Base-by-base conservation (phyloP, 495 filamentous ascomycete species). In the Cairneyella variabilis region DNA sequence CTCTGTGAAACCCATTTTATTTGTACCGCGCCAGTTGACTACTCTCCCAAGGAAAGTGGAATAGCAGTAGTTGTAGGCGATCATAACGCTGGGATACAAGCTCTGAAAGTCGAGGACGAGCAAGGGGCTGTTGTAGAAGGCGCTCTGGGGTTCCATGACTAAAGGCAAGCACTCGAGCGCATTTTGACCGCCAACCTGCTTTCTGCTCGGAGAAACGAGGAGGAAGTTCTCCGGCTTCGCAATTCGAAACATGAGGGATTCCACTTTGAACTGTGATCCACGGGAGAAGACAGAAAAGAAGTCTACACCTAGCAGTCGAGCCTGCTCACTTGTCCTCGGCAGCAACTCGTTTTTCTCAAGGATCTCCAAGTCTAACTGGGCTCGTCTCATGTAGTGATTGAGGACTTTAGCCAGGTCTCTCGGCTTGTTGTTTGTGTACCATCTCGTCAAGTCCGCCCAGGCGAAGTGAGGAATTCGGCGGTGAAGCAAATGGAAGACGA, bases 21-120 rank as follows among this genome's bases (percentile, higher is more conserved):
- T 91, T 42, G 81, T 83, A 14, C 91, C 91, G 22, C 89, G 80
- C 93, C 92, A 96, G 60, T 78, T 79, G 20, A 83, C 78, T 26
- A 92, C 82, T 42, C 93, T 82, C 2, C 93, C 93, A 7, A 98
- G 79, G 57, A 90, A 98, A 0, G 93, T 98, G 0, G 93, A 97
- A 67, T 98, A 98, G 72, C 93, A 98, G 69, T 97, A 96, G 65
- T 98, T 98, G 70, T 98, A 97, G 0, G 93, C 93, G 60, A 98
- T 97, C 91, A 98, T 97, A 42, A 97, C 84, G 63, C 90, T 96
- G 2, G 93, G 93, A 63, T 98, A 98, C 21, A 98, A 74, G 23
- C 88, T 93, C 65, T 97, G 95, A 58, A 98, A 98, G 69, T 98
- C 93, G 10, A 98, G 75, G 0, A 98, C 93, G 10, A 98, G 63